Conservation (phyloP, 129 eudicot species). For the Ambrosia artemisiifolia region DNA sequence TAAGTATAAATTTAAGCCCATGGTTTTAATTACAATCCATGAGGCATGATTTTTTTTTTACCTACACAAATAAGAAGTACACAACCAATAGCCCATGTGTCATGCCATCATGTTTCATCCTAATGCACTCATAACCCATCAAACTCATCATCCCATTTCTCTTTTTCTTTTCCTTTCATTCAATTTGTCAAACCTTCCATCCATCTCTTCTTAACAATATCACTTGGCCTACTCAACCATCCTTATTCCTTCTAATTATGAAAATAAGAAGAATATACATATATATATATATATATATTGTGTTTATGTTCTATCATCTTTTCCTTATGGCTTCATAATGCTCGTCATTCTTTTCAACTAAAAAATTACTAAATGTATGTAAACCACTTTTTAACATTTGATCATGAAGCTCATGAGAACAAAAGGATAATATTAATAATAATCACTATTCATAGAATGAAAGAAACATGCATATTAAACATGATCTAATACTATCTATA, state of each 20-base stretch:
- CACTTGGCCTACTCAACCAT: conserved; percentile 7
- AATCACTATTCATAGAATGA: too few relatives aligned
- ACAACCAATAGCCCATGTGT: conserved; percentile 25
- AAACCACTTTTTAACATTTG: not conserved
- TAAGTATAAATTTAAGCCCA: not conserved
- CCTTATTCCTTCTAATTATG: not conserved
- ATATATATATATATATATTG: not conserved
- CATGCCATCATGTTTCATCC: conserved; percentile 23
- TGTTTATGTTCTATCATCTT: not conserved
- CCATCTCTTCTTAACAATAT: not conserved
- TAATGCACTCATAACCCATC: conserved; percentile 28
- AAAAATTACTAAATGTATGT: not conserved
- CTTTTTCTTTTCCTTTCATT: conserved; percentile 8
- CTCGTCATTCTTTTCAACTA: not conserved
- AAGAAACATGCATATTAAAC: too few relatives aligned
- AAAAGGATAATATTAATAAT: too few relatives aligned
- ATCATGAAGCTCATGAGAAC: not conserved
- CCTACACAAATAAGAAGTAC: conserved; percentile 20
- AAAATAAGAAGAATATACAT: too few relatives aligned
- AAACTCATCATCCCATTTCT: conserved; percentile 26
- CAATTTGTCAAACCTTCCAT: conserved; percentile 6
- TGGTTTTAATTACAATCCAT: conserved; percentile 1
- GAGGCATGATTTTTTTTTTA: not conserved
- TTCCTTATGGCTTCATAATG: not conserved
- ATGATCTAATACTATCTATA: too few relatives aligned